Base-by-base conservation (phyloP, 2,329 filamentous ascomycete species). In the Phialophora chinensis region DNA sequence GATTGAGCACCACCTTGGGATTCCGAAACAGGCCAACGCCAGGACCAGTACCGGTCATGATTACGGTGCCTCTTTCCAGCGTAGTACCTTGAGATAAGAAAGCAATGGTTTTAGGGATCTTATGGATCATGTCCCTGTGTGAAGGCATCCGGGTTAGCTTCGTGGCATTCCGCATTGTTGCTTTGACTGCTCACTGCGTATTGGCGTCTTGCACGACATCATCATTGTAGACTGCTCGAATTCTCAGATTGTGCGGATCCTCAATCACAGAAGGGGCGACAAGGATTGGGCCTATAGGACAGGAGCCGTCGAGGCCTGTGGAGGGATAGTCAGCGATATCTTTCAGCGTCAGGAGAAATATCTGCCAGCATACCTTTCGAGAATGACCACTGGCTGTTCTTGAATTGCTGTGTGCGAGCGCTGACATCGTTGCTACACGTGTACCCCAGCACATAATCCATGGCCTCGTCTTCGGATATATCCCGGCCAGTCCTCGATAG, bases 251-350 rank as follows among this genome's bases (percentile, higher is more conserved):
- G 69, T 80, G 78, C 1, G 79, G 79, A 63, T 81, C 75, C 10
- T 69, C 56, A 31, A 81, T 79, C 2, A 67, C 71, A 0, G 67
- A 67, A 0, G 73, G 60, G 1, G 73, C 58, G 1, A 75, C 62
- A 8, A 69, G 25, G 17, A 62, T 53, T 1, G 67, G 67, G 14
- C 67, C 79, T 79, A 66, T 86, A 80, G 31, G 76, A 74, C 72
- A 81, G 82, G 1, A 76, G 7, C 72, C 72, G 62, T 79, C 78
- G 17, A 79, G 74, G 0, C 84, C 54, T 82, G 79, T 25, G 82
- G 83, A 86, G 87, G 85, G 0, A 84, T 84, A 84, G 0, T 86
- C 81, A 0, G 76, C n/a, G 53, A 20, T 12, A 3, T 11, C 2
- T 42, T 29, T 42, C 58, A 20, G 44, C 58, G 79, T 0, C 84